Conservation (phyloP, 1,284 basidiomycete genomes). For the Ustilago vetiveriae region DNA sequence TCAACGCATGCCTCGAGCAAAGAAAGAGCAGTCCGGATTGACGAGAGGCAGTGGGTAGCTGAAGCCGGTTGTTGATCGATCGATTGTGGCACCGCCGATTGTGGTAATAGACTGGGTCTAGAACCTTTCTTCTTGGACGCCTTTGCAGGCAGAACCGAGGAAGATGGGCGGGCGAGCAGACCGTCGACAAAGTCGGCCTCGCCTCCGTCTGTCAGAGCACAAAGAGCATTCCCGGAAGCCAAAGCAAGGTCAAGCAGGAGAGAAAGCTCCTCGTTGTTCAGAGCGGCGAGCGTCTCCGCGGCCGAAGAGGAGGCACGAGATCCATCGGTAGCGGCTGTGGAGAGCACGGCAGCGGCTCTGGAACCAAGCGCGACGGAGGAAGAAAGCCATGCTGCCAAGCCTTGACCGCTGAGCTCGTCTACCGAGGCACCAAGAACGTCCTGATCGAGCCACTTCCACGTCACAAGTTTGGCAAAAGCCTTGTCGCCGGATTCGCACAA, state of each 20-base stretch:
- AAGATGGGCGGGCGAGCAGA: conserved; percentile 20
- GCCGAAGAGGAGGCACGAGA: conserved; percentile 16
- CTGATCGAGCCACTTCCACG: conserved; percentile 47
- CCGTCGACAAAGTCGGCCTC: conserved; percentile 46
- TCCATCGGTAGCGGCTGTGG: conserved; percentile 21
- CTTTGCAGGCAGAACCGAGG: no score
- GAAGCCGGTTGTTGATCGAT: conserved; percentile 30
- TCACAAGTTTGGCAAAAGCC: conserved; percentile 39
- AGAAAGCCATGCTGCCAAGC: conserved; percentile 47
- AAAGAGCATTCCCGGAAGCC: conserved; percentile 50
- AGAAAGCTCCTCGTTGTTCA: conserved; percentile 44
- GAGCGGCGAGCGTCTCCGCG: conserved; percentile 16
- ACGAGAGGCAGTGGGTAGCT: conserved; percentile 28
- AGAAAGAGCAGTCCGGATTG: conserved; percentile 30
- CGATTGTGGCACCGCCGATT: conserved; percentile 19
- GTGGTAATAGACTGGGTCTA: neutral
- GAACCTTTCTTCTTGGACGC: conserved; percentile 33
- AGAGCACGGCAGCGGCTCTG: conserved; percentile 31
- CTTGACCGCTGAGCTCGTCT: conserved; percentile 39
- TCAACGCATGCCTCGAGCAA: conserved; percentile 44
- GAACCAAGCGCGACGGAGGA: conserved; percentile 43
- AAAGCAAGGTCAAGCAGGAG: conserved; percentile 41
- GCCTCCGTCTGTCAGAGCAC: conserved; percentile 51
- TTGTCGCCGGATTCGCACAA: conserved; percentile 55
- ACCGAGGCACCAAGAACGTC: conserved; percentile 21